phyloP scores from a whole-genome alignment of 202 grass and related monocot species.

The Miscanthus sacchariflorus region DNA sequence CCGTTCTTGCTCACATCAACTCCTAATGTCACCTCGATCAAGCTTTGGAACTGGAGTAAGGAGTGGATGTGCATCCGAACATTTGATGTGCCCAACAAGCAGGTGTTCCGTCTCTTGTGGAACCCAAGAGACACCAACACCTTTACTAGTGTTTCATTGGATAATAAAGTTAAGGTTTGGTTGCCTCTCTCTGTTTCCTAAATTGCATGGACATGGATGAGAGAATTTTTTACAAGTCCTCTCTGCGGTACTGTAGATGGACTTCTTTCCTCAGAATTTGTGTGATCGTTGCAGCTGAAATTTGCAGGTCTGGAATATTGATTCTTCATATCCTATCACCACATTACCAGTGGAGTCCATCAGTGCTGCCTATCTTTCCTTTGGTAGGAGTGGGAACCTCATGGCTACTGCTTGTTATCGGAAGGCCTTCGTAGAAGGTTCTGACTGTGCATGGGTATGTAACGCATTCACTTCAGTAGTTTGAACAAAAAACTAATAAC shows the following conservation, averaged over 20 bases:
- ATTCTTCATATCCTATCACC: background rate
- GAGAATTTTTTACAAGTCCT: too few species aligned
- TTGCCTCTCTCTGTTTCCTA: too few species aligned
- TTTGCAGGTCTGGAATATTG: background rate
- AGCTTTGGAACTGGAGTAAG: conserved; percentile 10
- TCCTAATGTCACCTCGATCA: background rate
- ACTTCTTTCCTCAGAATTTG: too few species aligned
- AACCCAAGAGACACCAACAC: background rate
- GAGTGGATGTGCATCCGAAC: background rate
- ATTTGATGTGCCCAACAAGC: background rate
- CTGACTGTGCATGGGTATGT: background rate
- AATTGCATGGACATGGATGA: too few species aligned
- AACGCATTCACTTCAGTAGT: background rate
- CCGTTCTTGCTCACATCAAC: background rate
- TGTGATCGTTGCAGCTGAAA: background rate
- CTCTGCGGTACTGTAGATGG: too few species aligned
- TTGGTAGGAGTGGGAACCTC: background rate
- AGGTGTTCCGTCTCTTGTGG: background rate
- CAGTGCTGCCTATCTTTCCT: background rate
- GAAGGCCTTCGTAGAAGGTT: background rate
- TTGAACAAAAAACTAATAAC: background rate
- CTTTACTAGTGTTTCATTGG: background rate
- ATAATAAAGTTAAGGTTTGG: too few species aligned
- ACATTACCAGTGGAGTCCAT: background rate
- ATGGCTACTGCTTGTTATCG: background rate